These are phyloP conservation scores for Colletotrichum siamense DNA, from an alignment of 2,329 filamentous ascomycete genomes.

Conservation along the genomic window DNA sequence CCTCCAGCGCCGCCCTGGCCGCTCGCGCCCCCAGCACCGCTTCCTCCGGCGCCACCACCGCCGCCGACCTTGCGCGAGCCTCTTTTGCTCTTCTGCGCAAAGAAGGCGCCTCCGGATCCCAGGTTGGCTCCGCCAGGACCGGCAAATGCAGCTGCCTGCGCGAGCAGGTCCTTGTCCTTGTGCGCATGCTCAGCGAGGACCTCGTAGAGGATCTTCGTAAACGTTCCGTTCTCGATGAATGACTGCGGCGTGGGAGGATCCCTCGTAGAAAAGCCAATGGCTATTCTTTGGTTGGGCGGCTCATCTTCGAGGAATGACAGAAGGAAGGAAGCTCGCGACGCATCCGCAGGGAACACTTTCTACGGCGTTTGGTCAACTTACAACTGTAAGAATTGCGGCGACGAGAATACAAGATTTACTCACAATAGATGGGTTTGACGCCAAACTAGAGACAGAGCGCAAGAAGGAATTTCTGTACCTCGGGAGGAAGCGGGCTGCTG, in stretches of 20 bases:
- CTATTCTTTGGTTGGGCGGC: slow-evolving; percentile 58
- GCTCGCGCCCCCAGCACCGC: slow-evolving; percentile 61
- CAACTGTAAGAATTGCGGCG: not conserved
- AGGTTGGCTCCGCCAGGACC: slow-evolving; percentile 60
- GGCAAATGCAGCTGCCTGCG: slow-evolving; percentile 66
- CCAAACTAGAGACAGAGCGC: slow-evolving; percentile 50
- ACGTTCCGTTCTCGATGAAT: slow-evolving; percentile 64
- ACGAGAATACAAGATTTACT: slow-evolving; percentile 29
- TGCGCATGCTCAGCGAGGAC: slow-evolving; percentile 61
- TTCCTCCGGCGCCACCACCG: slow-evolving; percentile 45
- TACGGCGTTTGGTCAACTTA: slow-evolving; percentile 32
- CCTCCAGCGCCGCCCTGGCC: slow-evolving; percentile 68
- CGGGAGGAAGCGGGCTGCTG: slow-evolving; percentile 28
- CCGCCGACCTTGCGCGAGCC: slow-evolving; percentile 39
- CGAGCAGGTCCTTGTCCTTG: slow-evolving; percentile 59
- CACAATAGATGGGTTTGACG: slow-evolving; percentile 61
- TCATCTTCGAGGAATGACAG: slow-evolving; percentile 65
- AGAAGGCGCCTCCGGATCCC: slow-evolving; percentile 57
- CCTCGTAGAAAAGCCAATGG: slow-evolving; percentile 63
- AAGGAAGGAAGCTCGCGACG: slow-evolving; percentile 52
- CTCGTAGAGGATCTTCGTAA: slow-evolving; percentile 63
- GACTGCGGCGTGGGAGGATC: slow-evolving; percentile 67
- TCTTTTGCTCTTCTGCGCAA: slow-evolving; percentile 44
- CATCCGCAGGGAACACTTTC: slow-evolving; percentile 62
- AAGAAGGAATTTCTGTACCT: slow-evolving; percentile 17